phyloP scores from a whole-genome alignment of 768 basidiomycete genomes.

The Podaxis sp. region DNA sequence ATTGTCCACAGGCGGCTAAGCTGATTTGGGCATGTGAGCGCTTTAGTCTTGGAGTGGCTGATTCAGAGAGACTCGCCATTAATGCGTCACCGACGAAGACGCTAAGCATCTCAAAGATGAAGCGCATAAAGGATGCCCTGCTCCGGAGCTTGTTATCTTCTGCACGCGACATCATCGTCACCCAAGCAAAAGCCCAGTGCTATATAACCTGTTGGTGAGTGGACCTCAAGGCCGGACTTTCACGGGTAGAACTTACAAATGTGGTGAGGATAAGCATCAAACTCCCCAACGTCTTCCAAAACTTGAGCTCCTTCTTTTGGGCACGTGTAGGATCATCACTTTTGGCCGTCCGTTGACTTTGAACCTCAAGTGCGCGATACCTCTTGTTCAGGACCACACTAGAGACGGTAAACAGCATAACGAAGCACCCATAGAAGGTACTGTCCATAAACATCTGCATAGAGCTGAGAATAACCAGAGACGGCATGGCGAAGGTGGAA shows the following conservation, averaged over 20 bases:
- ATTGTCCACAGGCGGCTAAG: slow-evolving; percentile 4
- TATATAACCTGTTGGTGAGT: neutral
- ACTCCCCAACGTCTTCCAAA: slow-evolving; percentile 1
- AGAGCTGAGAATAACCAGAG: neutral
- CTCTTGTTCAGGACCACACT: slow-evolving; percentile 3
- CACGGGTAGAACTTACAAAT: neutral
- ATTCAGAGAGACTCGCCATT: neutral
- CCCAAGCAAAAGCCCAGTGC: slow-evolving; percentile 6
- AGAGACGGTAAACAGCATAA: neutral
- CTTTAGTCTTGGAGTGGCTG: neutral
- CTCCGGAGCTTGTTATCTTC: neutral
- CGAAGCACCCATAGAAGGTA: slow-evolving; percentile 5
- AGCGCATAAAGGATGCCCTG: slow-evolving; percentile 1
- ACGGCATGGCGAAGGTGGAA: neutral
- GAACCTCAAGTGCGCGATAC: neutral
- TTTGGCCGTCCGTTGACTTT: neutral
- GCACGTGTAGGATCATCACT: neutral
- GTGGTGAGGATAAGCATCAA: slow-evolving; percentile 1
- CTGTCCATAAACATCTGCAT: slow-evolving; percentile 6
- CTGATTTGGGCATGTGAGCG: neutral
- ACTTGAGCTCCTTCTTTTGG: neutral
- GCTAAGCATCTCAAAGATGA: slow-evolving; percentile 1
- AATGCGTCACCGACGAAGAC: slow-evolving; percentile 1
- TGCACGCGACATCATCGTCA: neutral
- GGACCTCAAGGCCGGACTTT: neutral